Base-by-base conservation (phyloP, 352 stramenopile species). In the Pythium chondricola region DNA sequence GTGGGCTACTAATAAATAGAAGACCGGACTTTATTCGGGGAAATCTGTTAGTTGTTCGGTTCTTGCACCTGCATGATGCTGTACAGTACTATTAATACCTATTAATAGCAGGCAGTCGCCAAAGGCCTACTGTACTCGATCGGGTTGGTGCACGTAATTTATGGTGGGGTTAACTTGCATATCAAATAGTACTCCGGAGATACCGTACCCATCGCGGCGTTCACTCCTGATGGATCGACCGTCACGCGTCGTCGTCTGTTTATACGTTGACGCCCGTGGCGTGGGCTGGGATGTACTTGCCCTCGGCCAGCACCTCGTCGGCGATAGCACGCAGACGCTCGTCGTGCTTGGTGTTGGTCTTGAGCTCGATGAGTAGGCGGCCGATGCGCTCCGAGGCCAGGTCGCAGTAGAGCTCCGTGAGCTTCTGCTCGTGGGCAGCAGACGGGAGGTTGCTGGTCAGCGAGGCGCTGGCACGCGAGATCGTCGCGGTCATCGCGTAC, bases 401-500 rank as follows among this genome's bases (percentile, higher is more conserved):
- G 37, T 89, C 78, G 48, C 78, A 89, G 64, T 88, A 93, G 18
- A 91, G 58, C 53, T 85, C 69, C 49, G 81, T 85, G 9, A 95
- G 52, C 48, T 76, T 72, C 57, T 85, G 71, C 52, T 95, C 84
- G 55, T 93, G 80, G 26, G 71, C 65, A 6, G 80, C 80, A 33
- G 76, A 76, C 22, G 67, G 60, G 26, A 76, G 71, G 24, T 77
- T 71, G 30, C 53, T 52, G 31, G 26, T 65, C 26, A 95, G 52
- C 36, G 82, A 81, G n/a, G 61, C 59, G 32, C 67, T 88, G 16
- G 82, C 78, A 43, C 84, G 84, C 38, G 82, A 91, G 50, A 93
- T 91, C 25, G 82, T 92, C 29, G 82, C 70, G n/a, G 82, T 93
- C 75, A 92, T 91, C 39, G 82, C 80, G 59, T 83, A 93, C 35